These are phyloP conservation scores for Yamadazyma membranifaciens DNA, from an alignment of 1,139 yeast species.

Conservation along the genomic window DNA sequence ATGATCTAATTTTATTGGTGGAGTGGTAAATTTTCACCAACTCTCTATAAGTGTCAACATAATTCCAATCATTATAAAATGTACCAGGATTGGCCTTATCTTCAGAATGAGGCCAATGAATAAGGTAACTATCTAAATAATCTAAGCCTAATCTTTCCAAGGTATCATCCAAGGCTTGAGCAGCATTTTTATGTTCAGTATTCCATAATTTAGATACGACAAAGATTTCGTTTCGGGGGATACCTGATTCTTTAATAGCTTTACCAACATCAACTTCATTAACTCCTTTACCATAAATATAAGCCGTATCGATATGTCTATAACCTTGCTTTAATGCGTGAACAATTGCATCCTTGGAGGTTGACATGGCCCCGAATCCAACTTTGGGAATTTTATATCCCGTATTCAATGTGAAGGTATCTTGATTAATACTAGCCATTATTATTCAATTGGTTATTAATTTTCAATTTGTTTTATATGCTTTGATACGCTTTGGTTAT, in stretches of 20 bases:
- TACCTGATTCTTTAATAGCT: constrained; percentile 62
- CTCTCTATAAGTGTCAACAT: constrained; percentile 60
- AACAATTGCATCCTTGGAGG: constrained; percentile 8
- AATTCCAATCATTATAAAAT: constrained; percentile 42
- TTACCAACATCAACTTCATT: constrained; percentile 70
- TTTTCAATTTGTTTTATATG: too few species aligned
- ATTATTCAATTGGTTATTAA: too few species aligned
- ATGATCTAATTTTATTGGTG: constrained; percentile 56
- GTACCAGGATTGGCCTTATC: constrained; percentile 18
- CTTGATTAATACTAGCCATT: constrained; percentile 13
- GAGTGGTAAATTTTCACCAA: constrained; percentile 54
- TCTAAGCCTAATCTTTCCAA: constrained; percentile 69
- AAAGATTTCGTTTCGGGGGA: constrained; percentile 70
- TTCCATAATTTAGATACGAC: constrained; percentile 83
- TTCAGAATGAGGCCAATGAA: constrained; percentile 80
- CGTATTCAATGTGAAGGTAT: constrained; percentile 48
- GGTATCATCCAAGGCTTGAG: constrained; percentile 57
- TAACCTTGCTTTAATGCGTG: constrained; percentile 60
- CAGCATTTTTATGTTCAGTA: constrained; percentile 60
- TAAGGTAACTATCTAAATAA: constrained; percentile 78
- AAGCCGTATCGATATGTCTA: constrained; percentile 80
- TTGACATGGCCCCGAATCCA: constrained; percentile 32
- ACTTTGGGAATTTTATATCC: constrained; percentile 65
- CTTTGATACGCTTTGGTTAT: too few species aligned
- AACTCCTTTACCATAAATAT: constrained; percentile 42